Conservation (phyloP, 345 rosid genomes). For the Mercurialis annua region DNA sequence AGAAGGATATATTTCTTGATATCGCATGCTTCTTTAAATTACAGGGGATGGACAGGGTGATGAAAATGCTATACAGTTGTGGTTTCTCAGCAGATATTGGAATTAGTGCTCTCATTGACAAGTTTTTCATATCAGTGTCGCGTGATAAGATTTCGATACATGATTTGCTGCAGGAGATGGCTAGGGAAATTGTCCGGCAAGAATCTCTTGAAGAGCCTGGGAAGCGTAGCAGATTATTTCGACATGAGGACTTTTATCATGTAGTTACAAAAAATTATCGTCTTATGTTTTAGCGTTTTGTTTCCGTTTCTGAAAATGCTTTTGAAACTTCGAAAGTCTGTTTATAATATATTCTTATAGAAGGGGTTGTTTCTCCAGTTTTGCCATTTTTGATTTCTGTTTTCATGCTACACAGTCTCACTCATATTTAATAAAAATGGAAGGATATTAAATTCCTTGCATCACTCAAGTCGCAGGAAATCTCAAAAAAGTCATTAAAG, state of each 20-base stretch:
- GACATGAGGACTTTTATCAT: neutral
- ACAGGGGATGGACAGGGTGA: neutral
- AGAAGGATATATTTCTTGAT: conserved; percentile 21
- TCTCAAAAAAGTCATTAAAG: too few relatives aligned
- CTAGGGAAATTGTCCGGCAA: conserved; percentile 8
- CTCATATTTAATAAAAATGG: too few relatives aligned
- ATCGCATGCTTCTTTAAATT: conserved; percentile 17
- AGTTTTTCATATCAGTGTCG: conserved; percentile 2
- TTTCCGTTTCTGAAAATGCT: too few relatives aligned
- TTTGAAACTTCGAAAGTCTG: too few relatives aligned
- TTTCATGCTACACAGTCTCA: too few relatives aligned
- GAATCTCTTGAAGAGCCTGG: conserved; percentile 19
- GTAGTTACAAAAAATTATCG: conserved; percentile 1
- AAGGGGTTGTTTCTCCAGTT: too few relatives aligned
- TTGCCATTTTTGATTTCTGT: too few relatives aligned
- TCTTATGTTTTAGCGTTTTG: too few relatives aligned
- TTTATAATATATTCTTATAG: too few relatives aligned
- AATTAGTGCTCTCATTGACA: conserved; percentile 7
- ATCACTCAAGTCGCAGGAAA: too few relatives aligned
- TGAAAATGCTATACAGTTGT: neutral
- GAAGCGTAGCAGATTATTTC: conserved; percentile 18
- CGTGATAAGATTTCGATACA: neutral
- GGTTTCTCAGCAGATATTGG: conserved; percentile 14
- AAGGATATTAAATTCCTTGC: too few relatives aligned
- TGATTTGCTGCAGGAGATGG: conserved; percentile 20